Base-by-base conservation (phyloP, 1,284 basidiomycete genomes). In the Ganoderma multipileum region DNA sequence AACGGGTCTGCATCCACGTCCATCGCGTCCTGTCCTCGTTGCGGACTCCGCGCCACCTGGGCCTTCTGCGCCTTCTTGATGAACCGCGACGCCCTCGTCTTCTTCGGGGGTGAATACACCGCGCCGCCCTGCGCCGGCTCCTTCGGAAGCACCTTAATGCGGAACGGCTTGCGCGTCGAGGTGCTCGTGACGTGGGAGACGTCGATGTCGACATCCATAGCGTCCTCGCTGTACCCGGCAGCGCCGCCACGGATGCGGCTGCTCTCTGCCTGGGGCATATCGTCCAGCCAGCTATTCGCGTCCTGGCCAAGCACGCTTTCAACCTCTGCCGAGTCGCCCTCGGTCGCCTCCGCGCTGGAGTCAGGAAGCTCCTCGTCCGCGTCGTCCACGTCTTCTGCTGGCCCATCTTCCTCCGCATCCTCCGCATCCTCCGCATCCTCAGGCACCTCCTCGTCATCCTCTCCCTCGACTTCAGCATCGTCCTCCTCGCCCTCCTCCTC, bases 21-120 rank as follows among this genome's bases (percentile, higher is more conserved):
- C 41, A 61, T 54, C 23, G 60, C 58, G 2, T 62, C 61, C 42
- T 38, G 23, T 3, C 62, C 62, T 38, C 30, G 58, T 20, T n/a
- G 52, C 2, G 52, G 26, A 30, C 61, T 28, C 59, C 41, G 64
- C 64, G 23, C 67, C 16, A 20, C 68, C 70, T 52, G 68, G 54
- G 18, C 52, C 18, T 66, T 68, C 59, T 67, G 65, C 2, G 63
- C 26, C 38, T 30, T 63, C 52, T 60, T 64, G 36, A 69, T 36
- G n/a, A 68, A 66, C 63, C 65, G 69, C 38, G 65, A 70, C 5
- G 74, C 74, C 6, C 73, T 68, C 23, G 74, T 71, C 23, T 64
- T 67, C 65, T 70, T 73, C n/a, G 73, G 74, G 18, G 74, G 74
- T 3, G 72, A 74, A 63, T 73, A 76, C 50, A 62, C 64, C 16